phyloP scores from a whole-genome alignment of 805 yeast genomes.

The Millerozyma miso region DNA sequence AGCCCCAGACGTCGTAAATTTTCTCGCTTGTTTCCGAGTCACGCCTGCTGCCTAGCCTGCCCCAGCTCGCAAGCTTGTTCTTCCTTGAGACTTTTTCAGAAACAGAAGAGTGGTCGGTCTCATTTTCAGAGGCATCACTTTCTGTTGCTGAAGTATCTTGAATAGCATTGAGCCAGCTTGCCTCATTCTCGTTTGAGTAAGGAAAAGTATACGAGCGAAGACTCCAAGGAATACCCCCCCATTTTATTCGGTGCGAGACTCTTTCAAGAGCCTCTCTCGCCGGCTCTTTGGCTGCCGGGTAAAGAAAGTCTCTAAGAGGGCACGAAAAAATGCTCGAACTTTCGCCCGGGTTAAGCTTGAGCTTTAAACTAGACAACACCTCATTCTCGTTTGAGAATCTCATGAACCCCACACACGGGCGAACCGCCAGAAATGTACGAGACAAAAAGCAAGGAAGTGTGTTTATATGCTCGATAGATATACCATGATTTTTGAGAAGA shows the following conservation, averaged over 20 bases:
- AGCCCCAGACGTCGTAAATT: conserved; percentile 76
- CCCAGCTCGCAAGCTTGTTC: conserved; percentile 28
- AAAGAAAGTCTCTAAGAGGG: conserved; percentile 58
- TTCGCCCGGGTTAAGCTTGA: conserved; percentile 71
- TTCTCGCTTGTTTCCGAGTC: conserved; percentile 38
- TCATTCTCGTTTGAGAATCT: conserved; percentile 27
- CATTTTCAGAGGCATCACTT: conserved; percentile 35
- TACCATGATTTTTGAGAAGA: conserved; percentile 44
- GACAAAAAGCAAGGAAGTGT: conserved; percentile 77
- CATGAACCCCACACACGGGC: conserved; percentile 72
- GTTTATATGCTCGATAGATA: conserved; percentile 56
- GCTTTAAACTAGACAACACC: conserved; percentile 26
- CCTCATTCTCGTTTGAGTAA: conserved; percentile 50
- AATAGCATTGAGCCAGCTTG: conserved; percentile 57
- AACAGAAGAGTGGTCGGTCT: conserved; percentile 11
- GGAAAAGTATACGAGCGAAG: conserved; percentile 61
- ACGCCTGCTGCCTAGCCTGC: conserved; percentile 35
- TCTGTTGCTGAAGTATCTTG: conserved; percentile 55
- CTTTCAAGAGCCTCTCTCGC: conserved; percentile 30
- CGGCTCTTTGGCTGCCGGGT: conserved; percentile 20
- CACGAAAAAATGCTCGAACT: conserved; percentile 66
- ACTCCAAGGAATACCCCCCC: conserved; percentile 75
- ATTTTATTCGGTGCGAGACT: conserved; percentile 37
- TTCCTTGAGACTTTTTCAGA: conserved; percentile 7
- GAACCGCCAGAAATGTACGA: conserved; percentile 75